phyloP scores from a whole-genome alignment of 1,284 basidiomycete species.

The Chalciporus sp. region DNA sequence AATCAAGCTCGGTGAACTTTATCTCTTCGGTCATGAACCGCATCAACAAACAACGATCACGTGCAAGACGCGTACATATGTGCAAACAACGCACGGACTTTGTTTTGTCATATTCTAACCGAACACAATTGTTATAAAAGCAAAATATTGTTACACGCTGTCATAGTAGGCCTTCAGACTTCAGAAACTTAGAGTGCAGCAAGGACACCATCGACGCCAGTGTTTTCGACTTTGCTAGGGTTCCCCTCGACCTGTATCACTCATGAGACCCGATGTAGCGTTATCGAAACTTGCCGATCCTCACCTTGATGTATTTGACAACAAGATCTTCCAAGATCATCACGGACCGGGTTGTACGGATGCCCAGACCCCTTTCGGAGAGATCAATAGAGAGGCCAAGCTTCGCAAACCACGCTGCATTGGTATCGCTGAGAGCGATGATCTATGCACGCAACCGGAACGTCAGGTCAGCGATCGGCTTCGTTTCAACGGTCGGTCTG shows the following conservation, averaged over 20 bases:
- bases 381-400: constrained; percentile 70
- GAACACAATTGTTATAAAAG: not conserved
- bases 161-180: not conserved
- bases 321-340: constrained; percentile 72
- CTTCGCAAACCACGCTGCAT: constrained; percentile 63
- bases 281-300: constrained; percentile 19
- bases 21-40: constrained; percentile 17
- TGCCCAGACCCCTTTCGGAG: constrained; percentile 55
- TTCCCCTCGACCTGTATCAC: constrained; percentile 46
- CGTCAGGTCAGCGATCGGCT: not conserved
- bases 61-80: constrained; percentile 34
- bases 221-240: constrained; percentile 56
- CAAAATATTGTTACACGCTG: not conserved
- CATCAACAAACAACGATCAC: constrained; percentile 39
- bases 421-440: constrained; percentile 65
- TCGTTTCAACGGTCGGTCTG: not conserved
- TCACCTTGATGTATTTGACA: constrained; percentile 62
- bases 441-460: constrained; percentile 43
- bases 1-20: constrained; percentile 29
- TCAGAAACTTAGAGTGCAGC: constrained; percentile 43
- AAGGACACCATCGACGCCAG: constrained; percentile 69
- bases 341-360: constrained; percentile 72
- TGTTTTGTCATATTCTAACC: no score
- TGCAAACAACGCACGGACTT: constrained; percentile 22
- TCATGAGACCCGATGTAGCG: not conserved